Evolutionary conservation across 2,329 filamentous ascomycete genomes (phyloP), one percentile per base, ranked within the genome.

Genomic region (Xylaria sp.): DNA sequence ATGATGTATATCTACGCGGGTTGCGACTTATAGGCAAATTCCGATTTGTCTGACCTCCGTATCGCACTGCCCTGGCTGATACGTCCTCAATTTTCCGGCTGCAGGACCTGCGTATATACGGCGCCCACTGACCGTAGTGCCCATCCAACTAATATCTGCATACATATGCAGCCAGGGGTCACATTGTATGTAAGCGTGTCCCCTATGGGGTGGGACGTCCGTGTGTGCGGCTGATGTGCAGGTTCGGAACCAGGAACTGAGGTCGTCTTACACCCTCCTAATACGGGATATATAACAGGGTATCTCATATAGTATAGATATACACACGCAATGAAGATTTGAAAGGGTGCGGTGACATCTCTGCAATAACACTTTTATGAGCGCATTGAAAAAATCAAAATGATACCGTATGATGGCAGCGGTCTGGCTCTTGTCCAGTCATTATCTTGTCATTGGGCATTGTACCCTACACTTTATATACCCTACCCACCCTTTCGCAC

Each of bases 171-270:
- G 15, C 36, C 28, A 57, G 13, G 13, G 51, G 18, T 13, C 23
- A 43, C 15, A 36, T 20, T 55, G 3, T 31, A 55, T 31, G 52
- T 55, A 55, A 55, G 52, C 31, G 36, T 20, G 52, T 49, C 46
- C 49, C 13, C 9, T 31, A 58, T 5, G n/a, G 46, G 18, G 20
- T 46, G 13, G 15, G 41, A 58, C 3, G 23, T 58, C 56, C 56
- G 56, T 20, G 39, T 58, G 39, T 58, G 56, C 56, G 56, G 56
- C 56, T 58, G 39, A 58, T 58, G 56, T 46, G 39, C 36, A 46
- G 56, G 15, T n/a, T 58, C 56, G 39, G 56, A 58, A 58, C 56
- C 56, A 46, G 15, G 9, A 39, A 39, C 39, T 58, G 56, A 43
- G 39, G 18, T 31, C 56, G 13, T 18, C 55, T 43, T 57, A 41